Conservation (phyloP, 371 early-diverging fungal species). For the Mucor piriformis region DNA sequence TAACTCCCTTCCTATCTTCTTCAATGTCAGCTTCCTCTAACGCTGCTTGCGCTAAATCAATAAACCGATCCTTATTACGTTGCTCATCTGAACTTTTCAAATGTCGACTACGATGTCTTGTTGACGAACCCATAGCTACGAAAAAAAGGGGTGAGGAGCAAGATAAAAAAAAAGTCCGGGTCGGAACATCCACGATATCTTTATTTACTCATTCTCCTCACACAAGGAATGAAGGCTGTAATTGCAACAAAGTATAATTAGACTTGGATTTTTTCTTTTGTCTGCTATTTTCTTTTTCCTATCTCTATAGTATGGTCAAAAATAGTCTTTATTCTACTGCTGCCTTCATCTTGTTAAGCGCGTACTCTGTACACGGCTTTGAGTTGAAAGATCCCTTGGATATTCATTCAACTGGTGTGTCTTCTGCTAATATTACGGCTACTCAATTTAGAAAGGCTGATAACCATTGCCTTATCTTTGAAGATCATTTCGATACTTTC, state of each 20-base stretch:
- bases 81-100: neutral
- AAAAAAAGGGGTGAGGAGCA: too few species aligned
- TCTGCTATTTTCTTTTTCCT: too few species aligned
- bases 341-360: neutral
- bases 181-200: too few species aligned
- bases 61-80: slow-evolving; percentile 41
- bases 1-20: slow-evolving; percentile 48
- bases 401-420: neutral
- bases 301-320: neutral
- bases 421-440: neutral
- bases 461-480: slow-evolving; percentile 55
- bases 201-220: too few species aligned
- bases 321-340: neutral
- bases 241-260: too few species aligned
- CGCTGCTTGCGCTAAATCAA: slow-evolving; percentile 52
- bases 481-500: slow-evolving; percentile 66
- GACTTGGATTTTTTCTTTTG: too few species aligned
- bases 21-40: slow-evolving; percentile 49
- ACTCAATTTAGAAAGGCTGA: neutral
- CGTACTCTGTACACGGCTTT: neutral
- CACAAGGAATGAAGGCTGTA: too few species aligned
- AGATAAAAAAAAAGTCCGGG: too few species aligned
- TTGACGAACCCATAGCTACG: neutral
- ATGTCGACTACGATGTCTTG: neutral
- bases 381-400: neutral